Evolutionary conservation across 192 early-diverging fungal species (phyloP).

Genomic region (Bifiguratus adelaidae): DNA sequence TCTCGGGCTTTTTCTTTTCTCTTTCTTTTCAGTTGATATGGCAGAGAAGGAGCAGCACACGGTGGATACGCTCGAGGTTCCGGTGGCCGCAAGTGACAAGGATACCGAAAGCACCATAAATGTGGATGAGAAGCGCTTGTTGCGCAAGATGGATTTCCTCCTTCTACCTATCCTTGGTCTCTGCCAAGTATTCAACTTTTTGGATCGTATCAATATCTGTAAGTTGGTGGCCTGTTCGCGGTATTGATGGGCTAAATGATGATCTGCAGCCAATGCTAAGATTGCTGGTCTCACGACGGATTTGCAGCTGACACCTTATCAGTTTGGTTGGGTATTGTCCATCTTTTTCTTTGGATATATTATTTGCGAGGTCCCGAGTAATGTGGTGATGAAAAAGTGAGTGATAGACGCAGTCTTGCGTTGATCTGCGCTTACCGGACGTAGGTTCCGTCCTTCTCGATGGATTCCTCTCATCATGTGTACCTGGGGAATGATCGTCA

Average conservation of each 20-base stretch:
- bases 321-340: constrained; percentile 51
- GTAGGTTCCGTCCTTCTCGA: constrained; percentile 4
- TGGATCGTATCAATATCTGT: constrained; percentile 8
- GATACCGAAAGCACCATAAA: no score
- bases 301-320: constrained; percentile 19
- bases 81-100: no score
- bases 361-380: constrained; percentile 58
- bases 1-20: no score
- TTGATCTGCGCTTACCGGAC: not conserved
- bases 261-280: constrained; percentile 45
- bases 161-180: constrained; percentile 3
- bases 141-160: constrained; percentile 6
- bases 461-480: not conserved
- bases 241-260: no score
- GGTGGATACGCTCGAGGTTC: no score
- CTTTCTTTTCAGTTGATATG: no score
- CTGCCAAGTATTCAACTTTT: constrained; percentile 6
- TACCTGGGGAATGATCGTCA: constrained; percentile 32
- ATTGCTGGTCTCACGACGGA: constrained; percentile 30
- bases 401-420: not conserved
- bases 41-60: no score
- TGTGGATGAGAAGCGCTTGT: constrained; percentile 3
- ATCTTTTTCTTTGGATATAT: constrained; percentile 52
- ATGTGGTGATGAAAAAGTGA: constrained; percentile 40
- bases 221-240: no score